Evolutionary conservation across 306 rosid genomes (phyloP), one percentile per base, ranked within the genome.

Genomic region (Adenanthera pavonina): DNA sequence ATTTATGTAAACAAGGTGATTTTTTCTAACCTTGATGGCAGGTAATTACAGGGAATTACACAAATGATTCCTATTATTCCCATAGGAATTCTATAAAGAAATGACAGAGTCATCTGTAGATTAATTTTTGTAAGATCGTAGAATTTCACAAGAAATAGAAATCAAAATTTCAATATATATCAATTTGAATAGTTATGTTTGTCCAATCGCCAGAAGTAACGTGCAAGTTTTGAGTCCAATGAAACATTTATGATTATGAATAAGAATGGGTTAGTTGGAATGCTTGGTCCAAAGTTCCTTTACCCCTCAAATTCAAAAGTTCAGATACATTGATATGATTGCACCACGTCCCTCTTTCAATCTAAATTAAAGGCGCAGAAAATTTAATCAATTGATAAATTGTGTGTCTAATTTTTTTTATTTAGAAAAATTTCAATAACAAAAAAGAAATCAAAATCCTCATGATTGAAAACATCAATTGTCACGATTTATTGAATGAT

Each of bases 271-370:
- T 67, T 67, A 40, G 52, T 67, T 40, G 72, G 72, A 25, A 40
- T 67, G 72, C 40, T 67, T 67, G 72, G 72, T 67, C 35, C 51
- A 67, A 67, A 17, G 4, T 67, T 41, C 35, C 35, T 67, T 67
- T 38, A 46, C 30, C 34, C 5, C 72, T 25, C 51, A 20, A 67
- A 16, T 67, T 40, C 72, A 67, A 67, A 67, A 40, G 34, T 9
- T 36, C 44, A 65, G 7, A 8, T 10, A 40, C 0, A 9, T 67
- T 9, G 51, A 67, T 40, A 67, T 67, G 34, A 67, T 67, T 40
- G 34, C 14, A 19, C 69, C 65, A 25, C 30, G 48, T 41, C 46
- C 7, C 20, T 15, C 46, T 35, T 41, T 38, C 47, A 38, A 9
- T 67, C 30, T 67, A 40, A 40, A 67, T 67, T 4, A 41, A 67